Base-by-base conservation (phyloP, 306 rosid species). In the Malus sylvestris region DNA sequence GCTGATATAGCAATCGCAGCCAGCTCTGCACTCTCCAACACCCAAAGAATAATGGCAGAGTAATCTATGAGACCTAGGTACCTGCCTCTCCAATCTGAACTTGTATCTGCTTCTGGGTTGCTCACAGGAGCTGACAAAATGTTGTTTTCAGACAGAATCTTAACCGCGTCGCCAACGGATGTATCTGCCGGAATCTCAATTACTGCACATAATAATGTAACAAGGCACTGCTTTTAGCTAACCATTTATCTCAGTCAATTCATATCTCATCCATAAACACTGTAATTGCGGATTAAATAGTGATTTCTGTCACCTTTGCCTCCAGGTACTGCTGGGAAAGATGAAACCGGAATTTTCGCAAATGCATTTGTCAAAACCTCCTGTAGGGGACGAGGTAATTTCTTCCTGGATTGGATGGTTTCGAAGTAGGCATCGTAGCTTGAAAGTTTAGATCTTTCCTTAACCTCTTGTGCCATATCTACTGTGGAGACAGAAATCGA, bases 21-120 rank as follows among this genome's bases (percentile, higher is more conserved):
- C 76, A 90, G 85, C 74, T 92, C 97, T 76, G 98, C 98, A 86
- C 86, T 74, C 84, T 95, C 97, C 93, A 95, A 67, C 82, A 92
- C 97, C 98, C 98, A 92, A 73, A 90, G 87, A 83, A 92, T 72
- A 44, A 90, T 82, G 53, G 92, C 93, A 6, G 96, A 84, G 84
- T 95, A 92, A 75, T 95, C 97, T 71, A 95, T 85, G 84, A 88
- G 81, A 67, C 98, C 98, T 25, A 95, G 87, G 86, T 95, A 92
- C 80, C 90, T 84, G 38, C 69, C 91, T 82, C 83, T 92, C 98
- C 97, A 95, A 79, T 88, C 83, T 57, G 88, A 75, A 78, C 81
- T 77, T 23, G 35, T 65, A 71, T 45, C 85, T 71, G 96, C 86
- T 44, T 85, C 70, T 25, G 92, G 87, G 62, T 84, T 88, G 62